Evolutionary conservation across 192 early-diverging fungal genomes (phyloP).

Genomic region (Coemansia aciculifera): DNA sequence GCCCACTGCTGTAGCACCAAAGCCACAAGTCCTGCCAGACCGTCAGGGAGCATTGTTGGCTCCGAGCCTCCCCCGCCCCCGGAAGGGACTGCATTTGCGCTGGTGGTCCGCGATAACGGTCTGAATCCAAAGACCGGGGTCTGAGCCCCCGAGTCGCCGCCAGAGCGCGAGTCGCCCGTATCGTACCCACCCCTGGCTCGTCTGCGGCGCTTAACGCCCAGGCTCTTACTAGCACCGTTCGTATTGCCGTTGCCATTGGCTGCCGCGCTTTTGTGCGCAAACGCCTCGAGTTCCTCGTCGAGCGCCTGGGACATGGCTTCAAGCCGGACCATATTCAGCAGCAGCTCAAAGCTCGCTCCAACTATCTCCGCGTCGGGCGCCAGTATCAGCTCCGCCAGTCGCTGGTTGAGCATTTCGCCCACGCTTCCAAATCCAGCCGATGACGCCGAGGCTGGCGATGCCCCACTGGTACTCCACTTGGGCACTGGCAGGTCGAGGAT

Average conservation of each 20-base stretch:
- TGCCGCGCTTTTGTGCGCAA: constrained; percentile 1
- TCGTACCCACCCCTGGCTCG: not conserved
- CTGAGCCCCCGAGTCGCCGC: constrained; percentile 43
- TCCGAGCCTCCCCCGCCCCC: constrained; percentile 13
- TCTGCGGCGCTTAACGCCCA: constrained; percentile 13
- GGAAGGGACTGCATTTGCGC: not conserved
- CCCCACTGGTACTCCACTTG: not conserved
- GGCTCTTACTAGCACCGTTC: not conserved
- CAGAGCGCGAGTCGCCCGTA: constrained; percentile 7
- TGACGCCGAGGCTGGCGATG: not conserved
- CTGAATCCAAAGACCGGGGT: constrained; percentile 39
- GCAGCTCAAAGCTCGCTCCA: constrained; percentile 38
- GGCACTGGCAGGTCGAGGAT: constrained; percentile 40
- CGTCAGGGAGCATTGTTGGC: constrained; percentile 47
- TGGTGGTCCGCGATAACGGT: constrained; percentile 9
- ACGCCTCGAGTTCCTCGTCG: constrained; percentile 43
- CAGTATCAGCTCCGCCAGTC: constrained; percentile 38
- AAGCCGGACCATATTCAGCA: constrained; percentile 49
- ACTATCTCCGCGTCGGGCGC: constrained; percentile 42
- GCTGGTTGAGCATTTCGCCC: constrained; percentile 32
- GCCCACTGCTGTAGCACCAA: constrained; percentile 52
- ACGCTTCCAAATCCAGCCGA: not conserved
- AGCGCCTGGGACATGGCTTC: constrained; percentile 46
- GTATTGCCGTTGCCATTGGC: not conserved
- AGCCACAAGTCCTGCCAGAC: constrained; percentile 36